Conservation (phyloP, 345 rosid species). For the Populus nigra region DNA sequence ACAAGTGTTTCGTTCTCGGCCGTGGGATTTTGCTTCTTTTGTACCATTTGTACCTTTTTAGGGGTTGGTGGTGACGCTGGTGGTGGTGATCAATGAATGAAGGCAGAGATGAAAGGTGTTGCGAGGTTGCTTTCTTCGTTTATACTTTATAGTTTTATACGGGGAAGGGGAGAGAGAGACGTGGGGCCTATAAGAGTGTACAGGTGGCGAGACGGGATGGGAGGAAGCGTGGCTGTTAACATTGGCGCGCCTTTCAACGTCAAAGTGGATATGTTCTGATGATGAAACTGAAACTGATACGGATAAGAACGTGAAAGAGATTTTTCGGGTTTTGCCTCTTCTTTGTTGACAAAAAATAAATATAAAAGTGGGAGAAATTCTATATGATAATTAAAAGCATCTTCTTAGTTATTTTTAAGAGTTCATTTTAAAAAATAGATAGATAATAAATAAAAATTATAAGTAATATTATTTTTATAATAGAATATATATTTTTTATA, state of each 20-base stretch:
- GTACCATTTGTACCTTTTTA: not conserved
- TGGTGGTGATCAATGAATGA: not conserved
- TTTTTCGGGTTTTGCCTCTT: too few relatives aligned
- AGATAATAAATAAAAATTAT: too few relatives aligned
- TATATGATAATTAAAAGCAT: too few relatives aligned
- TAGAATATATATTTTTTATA: too few relatives aligned
- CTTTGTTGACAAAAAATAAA: too few relatives aligned
- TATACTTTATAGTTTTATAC: not conserved
- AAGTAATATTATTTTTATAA: too few relatives aligned
- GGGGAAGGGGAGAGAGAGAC: conserved; percentile 14
- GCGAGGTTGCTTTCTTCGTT: not conserved
- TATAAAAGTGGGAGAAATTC: too few relatives aligned
- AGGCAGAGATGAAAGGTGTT: not conserved
- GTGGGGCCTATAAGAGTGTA: not conserved
- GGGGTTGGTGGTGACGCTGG: not conserved
- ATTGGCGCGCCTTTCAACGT: conserved; percentile 47
- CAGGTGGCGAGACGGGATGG: conserved; percentile 41
- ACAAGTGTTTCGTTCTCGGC: conserved; percentile 28
- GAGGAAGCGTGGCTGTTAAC: conserved; percentile 23
- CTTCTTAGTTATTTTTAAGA: too few relatives aligned
- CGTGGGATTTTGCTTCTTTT: conserved; percentile 12
- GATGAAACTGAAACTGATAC: too few relatives aligned
- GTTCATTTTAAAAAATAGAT: too few relatives aligned
- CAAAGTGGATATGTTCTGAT: not conserved
- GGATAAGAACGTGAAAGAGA: too few relatives aligned